phyloP scores from a whole-genome alignment of 768 basidiomycete species.

The Tricholoma matsutake region DNA sequence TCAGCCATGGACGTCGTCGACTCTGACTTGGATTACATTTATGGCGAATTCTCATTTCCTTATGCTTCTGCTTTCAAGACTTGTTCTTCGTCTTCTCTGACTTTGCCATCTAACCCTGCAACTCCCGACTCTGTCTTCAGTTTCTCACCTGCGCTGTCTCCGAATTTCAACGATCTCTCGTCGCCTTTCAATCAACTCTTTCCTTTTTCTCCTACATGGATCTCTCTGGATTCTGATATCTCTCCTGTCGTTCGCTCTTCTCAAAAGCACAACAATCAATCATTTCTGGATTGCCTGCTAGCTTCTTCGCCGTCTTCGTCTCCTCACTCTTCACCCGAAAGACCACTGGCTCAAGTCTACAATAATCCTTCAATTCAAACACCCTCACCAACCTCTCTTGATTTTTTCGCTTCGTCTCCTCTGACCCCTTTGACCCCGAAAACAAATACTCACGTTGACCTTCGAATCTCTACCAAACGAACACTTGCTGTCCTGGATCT shows the following conservation, averaged over 20 bases:
- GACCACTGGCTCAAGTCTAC: background rate
- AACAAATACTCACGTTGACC: background rate
- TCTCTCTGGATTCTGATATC: conserved; percentile 6
- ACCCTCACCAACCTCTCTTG: background rate
- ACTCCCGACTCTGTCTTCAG: background rate
- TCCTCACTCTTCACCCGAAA: conserved; percentile 5
- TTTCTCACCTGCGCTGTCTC: background rate
- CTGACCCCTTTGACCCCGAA: conserved; percentile 11
- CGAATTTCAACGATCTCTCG: background rate
- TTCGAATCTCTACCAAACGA: background rate
- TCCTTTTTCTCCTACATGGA: conserved; percentile 5
- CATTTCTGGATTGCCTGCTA: conserved; percentile 5
- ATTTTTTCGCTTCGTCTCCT: conserved; percentile 4
- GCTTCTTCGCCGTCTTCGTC: background rate
- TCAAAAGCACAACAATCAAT: background rate
- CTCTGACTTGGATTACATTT: too few species aligned
- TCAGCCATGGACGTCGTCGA: too few species aligned
- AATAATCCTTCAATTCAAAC: background rate
- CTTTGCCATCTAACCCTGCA: too few species aligned
- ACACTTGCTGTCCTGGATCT: background rate
- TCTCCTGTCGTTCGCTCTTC: conserved; percentile 13
- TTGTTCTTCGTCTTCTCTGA: too few species aligned
- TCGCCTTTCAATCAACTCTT: conserved; percentile 6
- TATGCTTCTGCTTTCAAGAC: too few species aligned
- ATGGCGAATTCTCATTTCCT: too few species aligned